phyloP scores from a whole-genome alignment of 1,284 basidiomycete species.

The Ustilago shanxiensis region DNA sequence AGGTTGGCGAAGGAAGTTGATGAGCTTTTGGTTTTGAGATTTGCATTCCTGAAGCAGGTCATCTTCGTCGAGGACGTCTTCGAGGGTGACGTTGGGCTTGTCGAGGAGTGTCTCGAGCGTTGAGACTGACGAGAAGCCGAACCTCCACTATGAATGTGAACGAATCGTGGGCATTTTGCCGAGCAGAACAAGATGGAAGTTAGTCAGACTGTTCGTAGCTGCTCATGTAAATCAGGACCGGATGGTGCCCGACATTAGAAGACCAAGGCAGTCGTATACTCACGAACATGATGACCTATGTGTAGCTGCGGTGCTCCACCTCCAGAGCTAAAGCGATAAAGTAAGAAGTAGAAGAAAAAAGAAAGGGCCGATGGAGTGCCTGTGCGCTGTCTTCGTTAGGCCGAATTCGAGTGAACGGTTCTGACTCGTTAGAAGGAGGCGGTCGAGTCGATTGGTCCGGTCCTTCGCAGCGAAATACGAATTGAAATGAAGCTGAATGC shows the following conservation, averaged over 20 bases:
- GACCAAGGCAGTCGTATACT: not conserved
- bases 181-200: not conserved
- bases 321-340: not conserved
- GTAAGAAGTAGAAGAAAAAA: not conserved
- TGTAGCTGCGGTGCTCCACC: slow-evolving; percentile 8
- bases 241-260: too few relatives aligned
- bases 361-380: not conserved
- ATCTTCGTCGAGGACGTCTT: slow-evolving; percentile 92
- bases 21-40: slow-evolving; percentile 87
- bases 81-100: slow-evolving; percentile 74
- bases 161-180: not conserved
- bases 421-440: not conserved
- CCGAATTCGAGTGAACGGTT: too few relatives aligned
- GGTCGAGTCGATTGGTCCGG: not conserved
- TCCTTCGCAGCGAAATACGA: not conserved
- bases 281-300: slow-evolving; percentile 38
- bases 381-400: too few relatives aligned
- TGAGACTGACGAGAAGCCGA: slow-evolving; percentile 66
- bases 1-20: slow-evolving; percentile 84
- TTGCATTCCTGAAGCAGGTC: slow-evolving; percentile 96
- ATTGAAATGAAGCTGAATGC: slow-evolving; percentile 8
- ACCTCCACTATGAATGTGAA: slow-evolving; percentile 58
- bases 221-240: not conserved
- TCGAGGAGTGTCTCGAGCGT: slow-evolving; percentile 66
- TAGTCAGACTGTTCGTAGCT: not conserved